phyloP scores from a whole-genome alignment of 2,329 filamentous ascomycete species.

The Teratosphaeriaceae sp. region DNA sequence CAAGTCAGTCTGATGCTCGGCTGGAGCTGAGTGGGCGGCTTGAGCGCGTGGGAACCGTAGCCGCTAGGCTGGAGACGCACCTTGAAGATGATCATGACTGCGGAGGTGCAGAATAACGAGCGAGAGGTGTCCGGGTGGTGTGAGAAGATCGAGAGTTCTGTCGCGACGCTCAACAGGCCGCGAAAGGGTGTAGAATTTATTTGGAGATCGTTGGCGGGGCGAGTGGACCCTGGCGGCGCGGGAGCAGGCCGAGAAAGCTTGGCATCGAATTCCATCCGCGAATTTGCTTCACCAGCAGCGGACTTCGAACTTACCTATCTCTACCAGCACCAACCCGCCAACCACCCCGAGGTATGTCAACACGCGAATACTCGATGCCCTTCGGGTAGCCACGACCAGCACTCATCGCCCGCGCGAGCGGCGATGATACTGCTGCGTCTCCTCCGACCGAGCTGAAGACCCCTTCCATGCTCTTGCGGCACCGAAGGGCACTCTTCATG shows the following conservation, averaged over 20 bases:
- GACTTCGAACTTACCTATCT: background rate
- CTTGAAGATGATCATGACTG: conserved; percentile 54
- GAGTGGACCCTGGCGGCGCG: background rate
- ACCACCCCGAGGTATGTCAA: conserved; percentile 29
- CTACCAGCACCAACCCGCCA: conserved; percentile 2
- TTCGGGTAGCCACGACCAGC: conserved; percentile 46
- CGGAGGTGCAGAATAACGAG: conserved; percentile 13
- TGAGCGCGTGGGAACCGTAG: too few species aligned
- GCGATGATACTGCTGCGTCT: conserved; percentile 42
- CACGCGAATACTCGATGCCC: conserved; percentile 33
- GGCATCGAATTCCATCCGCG: background rate
- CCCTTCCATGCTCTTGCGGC: conserved; percentile 44
- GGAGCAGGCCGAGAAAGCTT: background rate
- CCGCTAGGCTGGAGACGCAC: conserved; percentile 25
- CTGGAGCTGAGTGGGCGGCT: background rate
- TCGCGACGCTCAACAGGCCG: background rate
- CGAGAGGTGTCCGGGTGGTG: conserved; percentile 14
- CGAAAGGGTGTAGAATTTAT: too few species aligned
- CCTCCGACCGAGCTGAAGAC: conserved; percentile 59
- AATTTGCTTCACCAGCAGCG: background rate
- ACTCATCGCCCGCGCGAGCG: conserved; percentile 32
- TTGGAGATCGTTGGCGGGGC: conserved; percentile 3
- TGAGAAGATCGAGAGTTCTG: conserved; percentile 2
- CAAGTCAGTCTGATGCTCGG: background rate
- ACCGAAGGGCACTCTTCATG: conserved; percentile 60